phyloP scores from a whole-genome alignment of 2,329 filamentous ascomycete genomes.

The Penicillium sp. region DNA sequence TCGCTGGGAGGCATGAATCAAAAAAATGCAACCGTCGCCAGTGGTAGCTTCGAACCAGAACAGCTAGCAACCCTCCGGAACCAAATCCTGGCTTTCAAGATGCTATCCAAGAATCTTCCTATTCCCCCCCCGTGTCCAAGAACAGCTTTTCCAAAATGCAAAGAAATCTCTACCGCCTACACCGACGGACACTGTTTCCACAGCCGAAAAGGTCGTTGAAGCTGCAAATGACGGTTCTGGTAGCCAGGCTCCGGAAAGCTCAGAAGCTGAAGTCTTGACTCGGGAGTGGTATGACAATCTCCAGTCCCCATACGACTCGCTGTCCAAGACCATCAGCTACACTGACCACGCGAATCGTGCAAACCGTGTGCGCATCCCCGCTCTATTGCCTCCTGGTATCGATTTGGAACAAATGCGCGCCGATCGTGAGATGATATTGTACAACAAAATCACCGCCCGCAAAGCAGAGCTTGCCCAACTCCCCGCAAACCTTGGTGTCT shows the following conservation, averaged over 20 bases:
- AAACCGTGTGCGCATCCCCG: slow-evolving; percentile 76
- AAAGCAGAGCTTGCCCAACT: slow-evolving; percentile 79
- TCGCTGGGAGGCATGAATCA: slow-evolving; percentile 19
- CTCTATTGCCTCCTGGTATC: slow-evolving; percentile 81
- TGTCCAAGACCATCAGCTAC: slow-evolving; percentile 42
- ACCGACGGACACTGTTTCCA: slow-evolving; percentile 34
- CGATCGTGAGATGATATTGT: slow-evolving; percentile 81
- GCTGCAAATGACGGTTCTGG: slow-evolving; percentile 37
- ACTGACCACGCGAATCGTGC: slow-evolving; percentile 51
- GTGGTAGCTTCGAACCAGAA: slow-evolving; percentile 67
- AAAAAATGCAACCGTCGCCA: slow-evolving; percentile 31
- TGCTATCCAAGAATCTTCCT: slow-evolving; percentile 79
- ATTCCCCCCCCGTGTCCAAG: slow-evolving; percentile 72
- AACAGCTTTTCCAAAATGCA: slow-evolving; percentile 68
- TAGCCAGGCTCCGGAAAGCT: slow-evolving; percentile 30
- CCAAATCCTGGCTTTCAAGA: slow-evolving; percentile 89
- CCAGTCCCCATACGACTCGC: slow-evolving; percentile 64
- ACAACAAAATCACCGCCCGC: slow-evolving; percentile 82
- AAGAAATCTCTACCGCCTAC: slow-evolving; percentile 39
- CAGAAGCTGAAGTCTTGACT: slow-evolving; percentile 25
- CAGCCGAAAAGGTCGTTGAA: slow-evolving; percentile 38
- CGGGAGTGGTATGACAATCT: slow-evolving; percentile 64
- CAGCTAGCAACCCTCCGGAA: slow-evolving; percentile 75
- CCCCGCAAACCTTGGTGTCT: slow-evolving; percentile 79
- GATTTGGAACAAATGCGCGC: slow-evolving; percentile 82